Evolutionary conservation across 2,329 filamentous ascomycete genomes (phyloP).

Genomic region (Fusarium sp.): DNA sequence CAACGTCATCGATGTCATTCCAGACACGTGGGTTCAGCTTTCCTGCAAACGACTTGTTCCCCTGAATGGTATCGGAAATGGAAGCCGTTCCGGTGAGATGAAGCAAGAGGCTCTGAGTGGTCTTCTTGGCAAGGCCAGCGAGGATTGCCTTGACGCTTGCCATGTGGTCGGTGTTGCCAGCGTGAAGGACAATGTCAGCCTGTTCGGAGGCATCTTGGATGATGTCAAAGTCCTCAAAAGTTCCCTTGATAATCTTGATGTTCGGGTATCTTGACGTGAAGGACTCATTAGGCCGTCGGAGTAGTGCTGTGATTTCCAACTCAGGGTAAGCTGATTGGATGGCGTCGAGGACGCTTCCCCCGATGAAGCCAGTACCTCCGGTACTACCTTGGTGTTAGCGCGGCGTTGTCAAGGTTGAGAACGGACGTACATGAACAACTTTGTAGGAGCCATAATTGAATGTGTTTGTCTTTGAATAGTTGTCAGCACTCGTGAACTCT

Average conservation of each 20-base stretch:
- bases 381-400: background rate
- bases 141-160: background rate
- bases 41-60: background rate
- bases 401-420: no score
- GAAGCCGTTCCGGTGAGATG: background rate
- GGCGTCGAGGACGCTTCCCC: background rate
- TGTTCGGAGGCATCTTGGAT: background rate
- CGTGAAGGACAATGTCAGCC: background rate
- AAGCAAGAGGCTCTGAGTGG: background rate
- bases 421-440: background rate
- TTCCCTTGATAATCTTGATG: background rate
- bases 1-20: background rate
- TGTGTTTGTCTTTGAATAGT: background rate
- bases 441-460: background rate
- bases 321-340: background rate
- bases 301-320: background rate
- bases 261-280: background rate
- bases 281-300: background rate
- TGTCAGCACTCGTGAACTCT: background rate
- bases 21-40: background rate
- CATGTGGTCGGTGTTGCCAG: background rate
- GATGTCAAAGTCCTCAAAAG: background rate
- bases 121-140: background rate
- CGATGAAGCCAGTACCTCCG: background rate
- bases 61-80: background rate